A percentile compares a stretch with the other conserved stretches of the same genome.
Evolutionary conservation across 2,329 filamentous ascomycete genomes (phyloP).

Genomic region (Penicillium capsulatum): DNA sequence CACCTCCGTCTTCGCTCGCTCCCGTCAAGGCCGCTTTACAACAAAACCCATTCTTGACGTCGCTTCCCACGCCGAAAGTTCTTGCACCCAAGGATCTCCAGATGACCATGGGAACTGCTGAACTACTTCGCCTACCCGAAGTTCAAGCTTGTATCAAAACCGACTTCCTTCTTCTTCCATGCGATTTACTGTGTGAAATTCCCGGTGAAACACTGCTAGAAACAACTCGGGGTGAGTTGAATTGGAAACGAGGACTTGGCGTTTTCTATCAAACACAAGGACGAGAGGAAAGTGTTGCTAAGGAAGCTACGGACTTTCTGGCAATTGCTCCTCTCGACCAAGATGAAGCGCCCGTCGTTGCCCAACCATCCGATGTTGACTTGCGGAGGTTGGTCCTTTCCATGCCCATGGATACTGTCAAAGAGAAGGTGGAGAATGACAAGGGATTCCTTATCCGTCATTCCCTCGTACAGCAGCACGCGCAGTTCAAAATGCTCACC

Average conservation of each 20-base stretch:
- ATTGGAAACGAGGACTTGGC: conserved; percentile 62
- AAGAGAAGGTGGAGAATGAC: conserved; percentile 73
- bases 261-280: conserved; percentile 88
- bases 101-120: conserved; percentile 82
- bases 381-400: conserved; percentile 61
- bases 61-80: conserved; percentile 59
- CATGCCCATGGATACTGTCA: conserved; percentile 82
- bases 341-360: conserved; percentile 48
- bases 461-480: conserved; percentile 68
- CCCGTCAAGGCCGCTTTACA: conserved; percentile 46
- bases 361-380: conserved; percentile 47
- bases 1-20: conserved; percentile 42
- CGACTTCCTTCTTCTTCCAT: conserved; percentile 88
- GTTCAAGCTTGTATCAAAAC: conserved; percentile 72
- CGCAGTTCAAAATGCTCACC: conserved; percentile 72
- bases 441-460: conserved; percentile 66
- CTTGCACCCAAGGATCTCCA: conserved; percentile 72
- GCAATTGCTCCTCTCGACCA: conserved; percentile 66
- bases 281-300: conserved; percentile 68
- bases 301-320: conserved; percentile 89
- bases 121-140: conserved; percentile 79
- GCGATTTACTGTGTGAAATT: conserved; percentile 87
- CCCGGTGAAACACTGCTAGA: conserved; percentile 78
- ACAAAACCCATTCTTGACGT: conserved; percentile 49
- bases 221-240: conserved; percentile 58